Evolutionary conservation across 2,329 filamentous ascomycete genomes (phyloP).

Genomic region (Cercospora sojina): DNA sequence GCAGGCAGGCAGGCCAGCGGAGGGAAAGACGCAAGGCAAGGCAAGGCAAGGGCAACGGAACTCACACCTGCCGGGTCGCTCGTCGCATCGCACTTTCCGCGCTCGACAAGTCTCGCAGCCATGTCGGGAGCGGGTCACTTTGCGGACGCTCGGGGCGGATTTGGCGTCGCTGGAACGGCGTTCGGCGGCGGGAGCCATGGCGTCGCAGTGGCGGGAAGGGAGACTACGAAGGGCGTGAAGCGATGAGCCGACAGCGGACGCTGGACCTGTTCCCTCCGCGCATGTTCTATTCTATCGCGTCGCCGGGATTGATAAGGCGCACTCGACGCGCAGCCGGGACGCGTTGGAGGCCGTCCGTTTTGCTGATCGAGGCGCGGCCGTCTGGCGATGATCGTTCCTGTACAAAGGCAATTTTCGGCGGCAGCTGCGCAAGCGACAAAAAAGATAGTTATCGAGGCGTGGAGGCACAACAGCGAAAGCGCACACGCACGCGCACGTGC

Average conservation of each 20-base stretch:
- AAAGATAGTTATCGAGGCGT: neutral
- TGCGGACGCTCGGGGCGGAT: slow-evolving; percentile 3
- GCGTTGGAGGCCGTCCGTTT: neutral
- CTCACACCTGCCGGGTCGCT: slow-evolving; percentile 21
- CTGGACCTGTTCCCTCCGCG: neutral
- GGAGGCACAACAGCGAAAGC: neutral
- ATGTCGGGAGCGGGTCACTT: slow-evolving; percentile 19
- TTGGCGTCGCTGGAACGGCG: slow-evolving; percentile 7
- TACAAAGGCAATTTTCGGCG: neutral
- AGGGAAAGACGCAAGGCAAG: no score
- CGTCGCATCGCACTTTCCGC: slow-evolving; percentile 28
- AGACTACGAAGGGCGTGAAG: neutral
- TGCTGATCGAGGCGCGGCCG: neutral
- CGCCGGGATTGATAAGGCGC: neutral
- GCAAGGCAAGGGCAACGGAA: slow-evolving; percentile 5
- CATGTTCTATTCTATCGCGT: no score
- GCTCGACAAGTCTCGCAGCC: slow-evolving; percentile 30
- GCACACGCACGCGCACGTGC: neutral
- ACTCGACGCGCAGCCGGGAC: neutral
- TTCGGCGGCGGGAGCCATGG: slow-evolving; percentile 9
- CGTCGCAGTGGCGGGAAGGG: neutral
- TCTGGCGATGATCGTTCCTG: neutral
- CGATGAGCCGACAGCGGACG: slow-evolving; percentile 8
- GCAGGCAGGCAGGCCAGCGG: no score
- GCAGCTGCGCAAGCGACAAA: neutral